Percentiles rank a stretch among this genome's conserved stretches.
phyloP scores from a whole-genome alignment of 148 eudicot species.

The Tetragonia tetragonoides region DNA sequence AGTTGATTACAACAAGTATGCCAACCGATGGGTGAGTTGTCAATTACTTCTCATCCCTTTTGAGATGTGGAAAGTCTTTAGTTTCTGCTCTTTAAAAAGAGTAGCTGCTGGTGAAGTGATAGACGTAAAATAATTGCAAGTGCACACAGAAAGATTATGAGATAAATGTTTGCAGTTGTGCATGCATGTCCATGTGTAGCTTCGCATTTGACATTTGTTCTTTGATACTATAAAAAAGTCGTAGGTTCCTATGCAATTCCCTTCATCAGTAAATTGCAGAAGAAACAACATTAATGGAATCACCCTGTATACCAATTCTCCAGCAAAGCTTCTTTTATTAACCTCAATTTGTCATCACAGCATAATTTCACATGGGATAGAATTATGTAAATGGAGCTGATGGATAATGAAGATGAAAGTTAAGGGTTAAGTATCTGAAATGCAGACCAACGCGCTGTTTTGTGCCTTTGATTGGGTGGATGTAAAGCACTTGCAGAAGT shows the following conservation, averaged over 20 bases:
- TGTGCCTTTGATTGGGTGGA: not conserved
- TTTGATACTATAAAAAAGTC: not conserved
- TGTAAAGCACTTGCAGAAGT: not conserved
- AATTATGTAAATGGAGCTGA: not conserved
- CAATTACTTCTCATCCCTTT: not conserved
- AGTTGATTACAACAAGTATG: constrained; percentile 40
- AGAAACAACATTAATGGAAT: not conserved
- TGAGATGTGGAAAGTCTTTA: not conserved
- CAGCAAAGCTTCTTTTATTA: not conserved
- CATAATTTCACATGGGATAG: not conserved
- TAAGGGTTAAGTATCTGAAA: not conserved
- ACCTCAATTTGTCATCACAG: not conserved
- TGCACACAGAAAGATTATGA: not conserved
- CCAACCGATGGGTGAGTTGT: constrained; percentile 55
- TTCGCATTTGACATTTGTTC: no score
- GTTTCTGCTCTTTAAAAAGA: not conserved
- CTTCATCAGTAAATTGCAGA: not conserved
- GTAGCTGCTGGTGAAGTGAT: not conserved
- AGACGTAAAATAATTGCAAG: not conserved
- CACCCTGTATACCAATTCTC: not conserved
- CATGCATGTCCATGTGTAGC: not conserved
- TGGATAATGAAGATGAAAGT: not conserved
- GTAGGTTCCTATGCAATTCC: not conserved
- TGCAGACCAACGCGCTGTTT: not conserved
- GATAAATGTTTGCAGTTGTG: not conserved